Conservation (phyloP, 108 stramenopile genomes). For the Aurantiochytrium sp. region DNA sequence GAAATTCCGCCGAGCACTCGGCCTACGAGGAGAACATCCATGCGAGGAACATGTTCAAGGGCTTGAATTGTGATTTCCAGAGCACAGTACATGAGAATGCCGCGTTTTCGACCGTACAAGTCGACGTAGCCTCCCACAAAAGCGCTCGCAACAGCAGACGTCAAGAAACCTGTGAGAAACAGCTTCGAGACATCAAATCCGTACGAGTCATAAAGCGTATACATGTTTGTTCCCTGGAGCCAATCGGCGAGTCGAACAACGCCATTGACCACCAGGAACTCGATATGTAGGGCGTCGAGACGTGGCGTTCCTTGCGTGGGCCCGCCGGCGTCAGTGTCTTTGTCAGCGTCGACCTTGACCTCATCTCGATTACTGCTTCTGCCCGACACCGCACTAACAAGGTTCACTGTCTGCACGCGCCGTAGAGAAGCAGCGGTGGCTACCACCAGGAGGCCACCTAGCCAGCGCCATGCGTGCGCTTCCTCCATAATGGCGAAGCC, state of each 20-base stretch:
- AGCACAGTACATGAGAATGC: conserved; percentile 85
- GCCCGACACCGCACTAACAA: too few species aligned
- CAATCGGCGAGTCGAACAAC: conserved; percentile 95
- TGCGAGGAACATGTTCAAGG: conserved; percentile 76
- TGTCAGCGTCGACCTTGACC: too few species aligned
- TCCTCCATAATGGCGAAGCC: too few species aligned
- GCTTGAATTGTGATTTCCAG: conserved; percentile 82
- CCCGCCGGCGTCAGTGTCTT: too few species aligned
- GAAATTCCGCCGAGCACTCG: conserved; percentile 81
- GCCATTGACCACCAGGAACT: conserved; percentile 75
- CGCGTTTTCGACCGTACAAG: conserved; percentile 76
- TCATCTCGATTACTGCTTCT: too few species aligned
- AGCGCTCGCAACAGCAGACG: conserved; percentile 84
- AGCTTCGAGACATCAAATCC: conserved; percentile 85
- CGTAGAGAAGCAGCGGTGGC: too few species aligned
- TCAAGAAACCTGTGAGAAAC: conserved; percentile 89
- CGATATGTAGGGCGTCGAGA: background rate
- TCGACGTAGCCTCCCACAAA: conserved; percentile 87
- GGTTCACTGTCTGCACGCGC: too few species aligned
- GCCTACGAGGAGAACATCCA: conserved; percentile 67
- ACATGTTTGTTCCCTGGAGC: conserved; percentile 98
- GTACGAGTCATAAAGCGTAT: conserved; percentile 87
- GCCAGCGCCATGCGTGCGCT: too few species aligned
- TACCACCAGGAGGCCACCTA: too few species aligned
- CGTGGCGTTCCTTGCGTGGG: too few species aligned